A percentile compares a stretch with the other conserved stretches of the same genome.
Evolutionary conservation across 2,329 filamentous ascomycete genomes (phyloP).

Genomic region (Aspergillus japonicus): DNA sequence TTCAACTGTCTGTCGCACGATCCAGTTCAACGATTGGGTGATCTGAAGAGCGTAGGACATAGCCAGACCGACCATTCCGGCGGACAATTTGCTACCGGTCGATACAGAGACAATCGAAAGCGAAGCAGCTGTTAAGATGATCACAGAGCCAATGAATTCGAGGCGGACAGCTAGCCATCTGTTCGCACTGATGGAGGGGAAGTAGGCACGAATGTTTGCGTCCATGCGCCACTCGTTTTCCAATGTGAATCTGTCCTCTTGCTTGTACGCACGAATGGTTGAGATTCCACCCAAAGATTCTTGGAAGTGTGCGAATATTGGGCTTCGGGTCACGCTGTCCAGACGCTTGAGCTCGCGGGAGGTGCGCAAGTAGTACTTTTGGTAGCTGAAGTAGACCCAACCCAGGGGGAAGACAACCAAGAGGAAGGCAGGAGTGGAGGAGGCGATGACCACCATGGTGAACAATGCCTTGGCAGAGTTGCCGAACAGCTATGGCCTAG

Average conservation of each 20-base stretch:
- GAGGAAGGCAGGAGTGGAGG: constrained; percentile 76
- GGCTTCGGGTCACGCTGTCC: constrained; percentile 91
- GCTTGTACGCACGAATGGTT: constrained; percentile 91
- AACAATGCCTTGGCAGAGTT: constrained; percentile 74
- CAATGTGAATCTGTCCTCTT: constrained; percentile 79
- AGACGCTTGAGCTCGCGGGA: constrained; percentile 94
- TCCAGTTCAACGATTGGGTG: constrained; percentile 97
- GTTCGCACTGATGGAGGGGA: constrained; percentile 90
- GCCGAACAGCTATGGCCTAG: constrained; percentile 58
- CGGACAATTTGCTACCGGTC: constrained; percentile 60
- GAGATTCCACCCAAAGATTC: constrained; percentile 91
- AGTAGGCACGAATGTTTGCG: constrained; percentile 89
- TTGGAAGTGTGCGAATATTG: constrained; percentile 97
- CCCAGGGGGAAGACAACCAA: constrained; percentile 77
- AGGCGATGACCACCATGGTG: constrained; percentile 81
- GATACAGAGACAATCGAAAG: constrained; percentile 80
- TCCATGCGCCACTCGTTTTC: constrained; percentile 99
- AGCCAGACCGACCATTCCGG: constrained; percentile 81
- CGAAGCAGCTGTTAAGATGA: constrained; percentile 83
- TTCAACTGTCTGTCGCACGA: constrained; percentile 95
- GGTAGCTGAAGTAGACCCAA: constrained; percentile 84
- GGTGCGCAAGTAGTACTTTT: constrained; percentile 93
- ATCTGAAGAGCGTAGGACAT: constrained; percentile 99
- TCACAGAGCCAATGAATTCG: constrained; percentile 91
- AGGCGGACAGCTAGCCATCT: constrained; percentile 93